Evolutionary conservation across 257 asterid genomes (phyloP), one percentile per base, ranked within the genome.

Genomic region (Rauvolfia tetraphylla): DNA sequence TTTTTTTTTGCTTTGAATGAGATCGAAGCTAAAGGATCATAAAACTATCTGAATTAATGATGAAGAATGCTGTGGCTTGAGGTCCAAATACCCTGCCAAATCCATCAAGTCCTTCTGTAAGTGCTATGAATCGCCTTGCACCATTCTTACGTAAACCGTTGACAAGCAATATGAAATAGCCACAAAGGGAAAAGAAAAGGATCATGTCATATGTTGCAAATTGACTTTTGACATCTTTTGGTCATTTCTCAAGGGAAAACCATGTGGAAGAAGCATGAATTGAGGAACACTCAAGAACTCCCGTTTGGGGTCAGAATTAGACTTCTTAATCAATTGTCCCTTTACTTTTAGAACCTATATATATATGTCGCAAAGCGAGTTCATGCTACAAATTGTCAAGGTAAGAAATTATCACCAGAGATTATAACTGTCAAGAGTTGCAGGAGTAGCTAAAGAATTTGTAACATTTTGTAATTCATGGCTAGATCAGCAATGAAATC

Each of bases 301-400:
- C 8, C 5, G 14, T 46, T 46, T 46, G 39, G 68, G 11, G 36
- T 39, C 51, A 46, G 10, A 46, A 46, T 2, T 46, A 5, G 51
- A 61, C 67, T 73, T 72, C 8, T 31, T 20, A 27, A 54, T 49
- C 41, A 57, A 31, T 11, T 54, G 53, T 13, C 15, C 22, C 59
- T 67, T n/a, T 33, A 75, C 79, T 74, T 79, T 79, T 74, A 25
- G 70, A 23, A 59, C 38, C 67, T 68, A 42, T 75, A 75, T 68
- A 79, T 27, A 71, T 7, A 41, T 41, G 44, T 41, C 3, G 1
- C 29, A 36, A n/a, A 27, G 49, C 12, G 75, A 33, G 27, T 0
- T 27, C 53, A 63, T 46, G 36, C 9, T 49, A 34, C 10, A 63
- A 34, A 18, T 61, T 34, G 13, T 51, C 69, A 8, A 36, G 53